Evolutionary conservation across 371 early-diverging fungal genomes (phyloP), one percentile per base, ranked within the genome.

Genomic region (Actinomucor elegans): DNA sequence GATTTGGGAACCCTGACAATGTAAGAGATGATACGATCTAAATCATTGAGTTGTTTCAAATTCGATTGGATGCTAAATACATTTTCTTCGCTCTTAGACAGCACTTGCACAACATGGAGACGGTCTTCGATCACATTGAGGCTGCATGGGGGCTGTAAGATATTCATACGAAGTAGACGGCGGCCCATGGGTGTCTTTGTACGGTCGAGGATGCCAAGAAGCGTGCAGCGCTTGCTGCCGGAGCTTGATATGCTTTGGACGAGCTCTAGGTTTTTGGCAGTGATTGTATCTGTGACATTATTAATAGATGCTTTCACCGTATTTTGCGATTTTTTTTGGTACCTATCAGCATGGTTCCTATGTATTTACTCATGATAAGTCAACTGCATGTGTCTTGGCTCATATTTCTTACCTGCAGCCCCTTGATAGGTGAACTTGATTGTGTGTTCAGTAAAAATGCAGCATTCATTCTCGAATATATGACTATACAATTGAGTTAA

Each of bases 101-200:
- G 51, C 31, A 62, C 75, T 59, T 86, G 68, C 4, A 87, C 77
- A 4, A 83, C 75, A 59, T 86, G 79, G 18, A 81, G 55, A 15
- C 86, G 67, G 2, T 57, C 57, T 15, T 62, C 46, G 14, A 81
- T 73, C 0, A 73, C 59, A 0, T 59, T 51, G 5, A 61, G 7
- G 42, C 71, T 67, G 59, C 49, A 57, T 18, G 76, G 59, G 1
- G 94, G 94, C 46, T 91, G 91, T 8, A 94, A 54, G 15, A 92
- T 80, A 52, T 83, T 90, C 29, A 75, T 80, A 4, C 90, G 80
- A 34, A 94, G 74, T 4, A 91, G 57, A 2, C 91, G 85, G 3
- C 81, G 75, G 1, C 91, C 91, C 90, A 89, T 89, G 1, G 83
- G 72, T 1, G 91, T 91, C 2, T 48, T 17, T 0, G 90, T 89